Conservation (phyloP, 1,284 basidiomycete genomes). For the Austropuccinia psidii region DNA sequence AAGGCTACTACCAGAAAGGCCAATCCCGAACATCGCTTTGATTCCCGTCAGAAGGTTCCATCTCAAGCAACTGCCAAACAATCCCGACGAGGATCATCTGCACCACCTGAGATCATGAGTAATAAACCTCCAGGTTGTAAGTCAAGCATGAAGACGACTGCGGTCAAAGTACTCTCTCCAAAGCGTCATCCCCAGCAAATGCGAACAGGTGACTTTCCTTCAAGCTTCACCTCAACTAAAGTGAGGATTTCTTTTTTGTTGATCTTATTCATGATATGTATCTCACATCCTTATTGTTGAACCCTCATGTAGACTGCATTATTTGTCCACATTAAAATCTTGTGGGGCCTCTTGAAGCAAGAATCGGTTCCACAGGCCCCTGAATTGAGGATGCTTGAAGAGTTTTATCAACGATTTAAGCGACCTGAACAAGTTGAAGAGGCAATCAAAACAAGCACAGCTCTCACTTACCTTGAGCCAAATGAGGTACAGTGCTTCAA, state of each 20-base stretch:
- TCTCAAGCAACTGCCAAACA: neutral
- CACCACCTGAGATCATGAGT: neutral
- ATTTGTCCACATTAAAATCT: slow-evolving; percentile 31
- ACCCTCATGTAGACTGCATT: neutral
- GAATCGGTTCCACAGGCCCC: slow-evolving; percentile 11
- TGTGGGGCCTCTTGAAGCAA: slow-evolving; percentile 26
- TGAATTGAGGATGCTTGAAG: neutral
- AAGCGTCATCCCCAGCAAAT: neutral
- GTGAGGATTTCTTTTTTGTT: neutral
- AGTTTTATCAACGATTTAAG: slow-evolving; percentile 7
- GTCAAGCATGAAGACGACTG: neutral
- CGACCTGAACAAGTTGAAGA: neutral
- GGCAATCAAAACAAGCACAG: neutral
- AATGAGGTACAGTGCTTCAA: neutral
- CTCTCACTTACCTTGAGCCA: neutral
- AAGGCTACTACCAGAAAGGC: neutral
- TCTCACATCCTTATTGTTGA: neutral
- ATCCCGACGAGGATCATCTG: neutral
- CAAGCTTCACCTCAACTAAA: neutral
- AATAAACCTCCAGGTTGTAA: neutral
- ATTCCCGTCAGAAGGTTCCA: neutral
- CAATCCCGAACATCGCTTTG: neutral
- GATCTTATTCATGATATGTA: neutral
- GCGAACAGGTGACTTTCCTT: neutral
- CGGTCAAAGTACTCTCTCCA: neutral